Base-by-base conservation (phyloP, 352 stramenopile genomes). In the Lagenidium sp. region DNA sequence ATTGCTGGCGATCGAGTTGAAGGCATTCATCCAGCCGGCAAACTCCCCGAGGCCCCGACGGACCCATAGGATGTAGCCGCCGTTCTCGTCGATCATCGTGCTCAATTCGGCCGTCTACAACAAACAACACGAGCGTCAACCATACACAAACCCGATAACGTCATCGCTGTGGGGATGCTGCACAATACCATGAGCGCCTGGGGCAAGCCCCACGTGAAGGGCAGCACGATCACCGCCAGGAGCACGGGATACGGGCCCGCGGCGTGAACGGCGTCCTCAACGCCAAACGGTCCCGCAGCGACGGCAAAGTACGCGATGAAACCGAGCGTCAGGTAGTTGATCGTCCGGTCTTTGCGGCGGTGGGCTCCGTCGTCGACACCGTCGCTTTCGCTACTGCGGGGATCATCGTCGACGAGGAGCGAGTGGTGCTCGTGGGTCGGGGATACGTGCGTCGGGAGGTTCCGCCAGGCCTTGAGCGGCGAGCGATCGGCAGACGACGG, bases 281-380 rank as follows among this genome's bases (percentile, higher is more conserved):
- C 67, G 3, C 80, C 80, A 40, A 90, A 92, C 1, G 80, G 77
- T 2, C 80, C 80, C 10, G 75, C 70, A 2, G 77, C 79, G 10
- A 92, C 77, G 4, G 80, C 75, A 41, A 92, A 86, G 61, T 87
- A 92, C 30, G 80, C 77, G 41, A 92, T 86, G 54, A 89, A 89
- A 29, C 77, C 80, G 6, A 92, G 58, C 31, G 74, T 85, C 30
- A 90, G 63, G 64, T 83, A 74, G 63, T 77, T 88, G 49, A 92
- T 86, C 16, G 74, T 90, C 21, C 80, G 77, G 22, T 53, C 31
- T 50, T 82, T 81, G 34, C 50, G 47, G 6, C 60, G 66, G 8
- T 54, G 63, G 10, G 30, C 30, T 5, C 53, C 47, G 41, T 25
- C 44, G 39, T 48, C 44, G 24, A 69, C 63, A 22, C 55, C 57